Conservation (phyloP, 441 rosid genomes). For the Mallotus japonicus region DNA sequence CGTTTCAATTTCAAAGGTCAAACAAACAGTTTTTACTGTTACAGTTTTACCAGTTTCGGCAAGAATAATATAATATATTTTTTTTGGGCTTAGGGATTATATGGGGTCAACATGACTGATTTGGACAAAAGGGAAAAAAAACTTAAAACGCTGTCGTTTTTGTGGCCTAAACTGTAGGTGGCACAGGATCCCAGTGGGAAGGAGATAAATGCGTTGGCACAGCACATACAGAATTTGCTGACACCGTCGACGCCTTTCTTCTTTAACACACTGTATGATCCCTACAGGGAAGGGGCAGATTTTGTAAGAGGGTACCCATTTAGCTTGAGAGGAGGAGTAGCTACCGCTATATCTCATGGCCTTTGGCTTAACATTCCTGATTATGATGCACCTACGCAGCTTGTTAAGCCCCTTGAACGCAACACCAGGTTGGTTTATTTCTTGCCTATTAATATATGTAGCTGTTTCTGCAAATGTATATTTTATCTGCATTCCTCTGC, state of each 20-base stretch:
- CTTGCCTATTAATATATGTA: background rate
- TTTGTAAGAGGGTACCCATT: constrained; percentile 47
- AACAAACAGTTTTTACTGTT: background rate
- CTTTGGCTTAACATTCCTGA: constrained; percentile 50
- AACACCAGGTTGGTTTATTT: constrained; percentile 31
- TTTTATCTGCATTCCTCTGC: too few relatives aligned
- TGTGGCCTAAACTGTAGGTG: constrained; percentile 15
- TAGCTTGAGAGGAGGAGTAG: constrained; percentile 37
- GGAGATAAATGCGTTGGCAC: constrained; percentile 38
- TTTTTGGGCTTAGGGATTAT: too few relatives aligned
- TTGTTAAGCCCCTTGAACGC: constrained; percentile 40
- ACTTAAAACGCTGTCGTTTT: too few relatives aligned
- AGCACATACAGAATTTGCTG: constrained; percentile 34
- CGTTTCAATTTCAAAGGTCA: background rate
- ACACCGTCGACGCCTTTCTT: constrained; percentile 41
- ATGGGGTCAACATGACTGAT: background rate
- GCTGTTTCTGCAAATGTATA: too few relatives aligned
- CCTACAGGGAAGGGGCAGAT: constrained; percentile 35
- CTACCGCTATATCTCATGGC: constrained; percentile 44
- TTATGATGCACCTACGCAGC: constrained; percentile 45
- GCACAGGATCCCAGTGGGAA: constrained; percentile 36
- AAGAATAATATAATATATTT: too few relatives aligned
- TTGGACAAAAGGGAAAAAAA: background rate
- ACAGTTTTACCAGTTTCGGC: background rate
- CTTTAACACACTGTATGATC: constrained; percentile 45